Percentiles rank a stretch among this genome's conserved stretches.
These are phyloP conservation scores for Candida namnaoensis DNA, from an alignment of 805 yeast species.

Conservation along the genomic window DNA sequence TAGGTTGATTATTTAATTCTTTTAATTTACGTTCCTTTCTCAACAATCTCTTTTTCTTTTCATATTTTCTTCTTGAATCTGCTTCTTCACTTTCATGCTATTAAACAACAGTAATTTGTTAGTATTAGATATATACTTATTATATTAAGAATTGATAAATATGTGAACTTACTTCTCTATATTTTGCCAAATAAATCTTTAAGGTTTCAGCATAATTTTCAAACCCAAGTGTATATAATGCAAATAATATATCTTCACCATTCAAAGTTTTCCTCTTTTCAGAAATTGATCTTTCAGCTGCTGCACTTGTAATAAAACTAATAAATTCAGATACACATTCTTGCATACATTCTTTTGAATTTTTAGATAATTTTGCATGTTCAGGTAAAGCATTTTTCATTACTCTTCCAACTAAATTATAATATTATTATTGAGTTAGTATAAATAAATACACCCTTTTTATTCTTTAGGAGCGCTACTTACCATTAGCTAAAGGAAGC, in stretches of 20 bases:
- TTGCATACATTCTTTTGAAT: constrained; percentile 74
- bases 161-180: constrained; percentile 34
- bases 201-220: constrained; percentile 77
- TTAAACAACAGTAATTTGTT: neutral
- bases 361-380: constrained; percentile 70
- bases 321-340: constrained; percentile 80
- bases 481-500: constrained; percentile 70
- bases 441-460: neutral
- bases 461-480: constrained; percentile 2
- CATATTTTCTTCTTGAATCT: constrained; percentile 17
- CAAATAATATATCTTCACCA: constrained; percentile 69
- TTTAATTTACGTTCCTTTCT: constrained; percentile 14
- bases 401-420: constrained; percentile 45
- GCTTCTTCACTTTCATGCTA: constrained; percentile 14
- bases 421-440: neutral
- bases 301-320: constrained; percentile 73
- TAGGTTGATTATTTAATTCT: neutral
- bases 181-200: constrained; percentile 69
- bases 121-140: no score
- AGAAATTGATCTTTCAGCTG: constrained; percentile 64
- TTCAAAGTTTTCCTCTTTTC: constrained; percentile 73
- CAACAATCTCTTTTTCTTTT: constrained; percentile 10
- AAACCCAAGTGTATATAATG: constrained; percentile 68
- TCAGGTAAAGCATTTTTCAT: constrained; percentile 67
- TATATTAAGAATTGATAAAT: neutral